A percentile compares a stretch with the other conserved stretches of the same genome.
Evolutionary conservation across 805 yeast genomes (phyloP).

Genomic region (Ogataea pignaliae): DNA sequence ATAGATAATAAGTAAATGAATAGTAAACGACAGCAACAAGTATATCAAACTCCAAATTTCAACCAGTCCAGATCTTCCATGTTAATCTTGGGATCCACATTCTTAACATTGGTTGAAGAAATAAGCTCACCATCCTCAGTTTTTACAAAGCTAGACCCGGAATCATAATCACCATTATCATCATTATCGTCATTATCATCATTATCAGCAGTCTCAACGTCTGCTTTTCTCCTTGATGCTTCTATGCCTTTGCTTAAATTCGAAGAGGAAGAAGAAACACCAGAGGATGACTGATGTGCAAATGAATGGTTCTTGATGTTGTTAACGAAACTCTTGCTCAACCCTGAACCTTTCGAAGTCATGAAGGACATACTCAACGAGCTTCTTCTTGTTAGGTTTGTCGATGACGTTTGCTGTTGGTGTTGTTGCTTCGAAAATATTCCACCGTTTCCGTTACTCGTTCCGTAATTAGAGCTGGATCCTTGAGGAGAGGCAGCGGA

Average conservation of each 20-base stretch:
- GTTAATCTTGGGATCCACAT: slow-evolving; percentile 3
- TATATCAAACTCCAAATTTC: slow-evolving; percentile 27
- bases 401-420: neutral
- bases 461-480: neutral
- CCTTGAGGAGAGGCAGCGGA: too few relatives aligned
- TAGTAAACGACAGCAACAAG: too few relatives aligned
- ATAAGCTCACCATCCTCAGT: neutral
- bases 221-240: slow-evolving; percentile 3
- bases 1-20: too few relatives aligned
- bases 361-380: slow-evolving; percentile 1
- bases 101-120: neutral
- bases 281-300: neutral
- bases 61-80: slow-evolving; percentile 32
- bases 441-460: neutral
- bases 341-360: slow-evolving; percentile 5
- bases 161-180: neutral
- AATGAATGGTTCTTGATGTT: too few relatives aligned
- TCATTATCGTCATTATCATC: neutral
- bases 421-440: neutral
- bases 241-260: slow-evolving; percentile 16
- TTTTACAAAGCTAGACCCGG: neutral
- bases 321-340: slow-evolving; percentile 11
- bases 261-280: too few relatives aligned
- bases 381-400: neutral
- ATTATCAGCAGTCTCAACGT: neutral